Evolutionary conservation across 306 rosid species (phyloP), one percentile per base, ranked within the genome.

Genomic region (Delonix regia): DNA sequence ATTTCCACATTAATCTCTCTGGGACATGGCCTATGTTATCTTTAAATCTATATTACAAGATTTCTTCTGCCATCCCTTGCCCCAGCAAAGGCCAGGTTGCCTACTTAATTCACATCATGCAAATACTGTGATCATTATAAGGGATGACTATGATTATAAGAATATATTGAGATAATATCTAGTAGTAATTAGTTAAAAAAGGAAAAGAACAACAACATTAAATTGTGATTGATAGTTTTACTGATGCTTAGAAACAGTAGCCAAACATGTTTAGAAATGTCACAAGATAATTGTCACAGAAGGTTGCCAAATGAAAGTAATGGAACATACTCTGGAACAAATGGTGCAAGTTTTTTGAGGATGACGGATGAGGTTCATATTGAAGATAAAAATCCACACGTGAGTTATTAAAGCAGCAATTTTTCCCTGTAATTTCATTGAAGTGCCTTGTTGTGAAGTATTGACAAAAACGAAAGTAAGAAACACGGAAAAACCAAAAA

Each of bases 361-460:
- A 92, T 34, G 99, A 87, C 2, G 99, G 89, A 60, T 95, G 97
- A 28, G 98, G 99, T 83, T 89, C 99, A 82, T 85, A 90, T 22
- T 87, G 85, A 48, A 95, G 93, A 82, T 89, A 92, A 77, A 80
- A 85, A 67, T 83, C 94, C 88, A 92, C 90, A 1, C 95, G 94
- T 2, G 99, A 92, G 69, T 86, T 85, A 77, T 95, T 95, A 80
- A 95, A 85, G 96, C 96, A 95, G 77, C 98, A 95, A 81, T 93
- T 95, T 78, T 86, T 82, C 73, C 99, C 98, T 93, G 94, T 21
- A 87, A 79, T 72, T 82, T 83, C 52, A 89, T 25, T 76, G 41
- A 80, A 77, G 65, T 56, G 62, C 68, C 61, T 73, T 25, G 8
- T 75, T 71, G 49, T 69, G 45, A 82, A 79, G 75, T 59, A 78